A percentile compares a stretch with the other conserved stretches of the same genome.
These are phyloP conservation scores for Colletotrichum australisinense DNA, from an alignment of 2,329 filamentous ascomycete species.

Conservation along the genomic window DNA sequence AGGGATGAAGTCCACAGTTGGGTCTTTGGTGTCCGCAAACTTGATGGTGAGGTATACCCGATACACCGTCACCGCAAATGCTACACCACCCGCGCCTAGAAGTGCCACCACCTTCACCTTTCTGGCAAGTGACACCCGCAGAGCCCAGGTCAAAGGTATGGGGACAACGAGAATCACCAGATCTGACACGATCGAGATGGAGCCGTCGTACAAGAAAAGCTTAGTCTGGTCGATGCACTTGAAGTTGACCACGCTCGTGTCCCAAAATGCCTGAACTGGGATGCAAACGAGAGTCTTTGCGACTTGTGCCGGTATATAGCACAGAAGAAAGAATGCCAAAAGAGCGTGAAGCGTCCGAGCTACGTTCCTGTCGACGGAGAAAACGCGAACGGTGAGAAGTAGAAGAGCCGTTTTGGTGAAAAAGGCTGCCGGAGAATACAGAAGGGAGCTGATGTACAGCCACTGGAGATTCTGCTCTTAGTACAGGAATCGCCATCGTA, in stretches of 20 bases:
- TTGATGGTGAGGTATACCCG: constrained; percentile 39
- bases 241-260: constrained; percentile 23
- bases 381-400: constrained; percentile 45
- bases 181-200: constrained; percentile 47
- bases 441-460: constrained; percentile 42
- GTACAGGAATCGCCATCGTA: background rate
- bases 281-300: constrained; percentile 41
- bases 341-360: constrained; percentile 42
- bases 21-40: constrained; percentile 39
- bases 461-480: constrained; percentile 34
- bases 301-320: constrained; percentile 43
- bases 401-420: constrained; percentile 45
- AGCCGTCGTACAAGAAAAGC: constrained; percentile 47
- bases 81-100: constrained; percentile 44
- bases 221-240: constrained; percentile 45
- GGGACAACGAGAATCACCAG: constrained; percentile 48
- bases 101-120: constrained; percentile 47
- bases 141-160: constrained; percentile 44
- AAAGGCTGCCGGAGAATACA: constrained; percentile 44
- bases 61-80: constrained; percentile 43
- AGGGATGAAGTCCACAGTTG: constrained; percentile 40
- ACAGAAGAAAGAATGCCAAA: constrained; percentile 40
- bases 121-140: constrained; percentile 42
- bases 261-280: constrained; percentile 41
- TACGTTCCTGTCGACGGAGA: constrained; percentile 41